Percentiles rank a stretch among this genome's conserved stretches.
Evolutionary conservation across 202 grass and related monocot genomes (phyloP).

Genomic region (Musa balbisiana): DNA sequence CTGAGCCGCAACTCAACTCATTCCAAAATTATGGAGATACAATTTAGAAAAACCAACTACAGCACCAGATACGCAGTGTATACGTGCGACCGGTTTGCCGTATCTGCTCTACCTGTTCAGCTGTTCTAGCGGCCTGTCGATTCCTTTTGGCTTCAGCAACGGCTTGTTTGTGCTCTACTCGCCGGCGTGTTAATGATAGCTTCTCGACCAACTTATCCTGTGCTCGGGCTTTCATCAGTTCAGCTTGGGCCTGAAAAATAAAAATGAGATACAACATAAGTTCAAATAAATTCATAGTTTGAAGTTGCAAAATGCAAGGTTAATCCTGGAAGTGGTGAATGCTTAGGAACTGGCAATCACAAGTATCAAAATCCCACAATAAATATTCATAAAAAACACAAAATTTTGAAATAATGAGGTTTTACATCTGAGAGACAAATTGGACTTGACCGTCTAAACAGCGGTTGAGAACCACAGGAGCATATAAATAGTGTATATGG

Average conservation of each 20-base stretch:
- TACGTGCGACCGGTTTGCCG: conserved; percentile 46
- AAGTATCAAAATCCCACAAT: too few species aligned
- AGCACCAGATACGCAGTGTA: conserved; percentile 22
- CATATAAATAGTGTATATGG: too few species aligned
- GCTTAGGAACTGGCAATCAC: too few species aligned
- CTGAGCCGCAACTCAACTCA: neutral
- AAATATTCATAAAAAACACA: too few species aligned
- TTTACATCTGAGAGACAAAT: too few species aligned
- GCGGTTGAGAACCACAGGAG: too few species aligned
- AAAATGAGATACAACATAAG: neutral
- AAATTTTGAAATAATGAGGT: too few species aligned
- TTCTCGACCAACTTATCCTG: conserved; percentile 49
- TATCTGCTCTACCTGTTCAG: conserved; percentile 64
- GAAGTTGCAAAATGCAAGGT: neutral
- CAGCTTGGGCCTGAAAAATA: conserved; percentile 50
- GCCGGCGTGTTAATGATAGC: conserved; percentile 31
- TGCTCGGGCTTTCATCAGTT: conserved; percentile 53
- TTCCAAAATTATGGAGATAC: neutral
- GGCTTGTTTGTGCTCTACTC: conserved; percentile 56
- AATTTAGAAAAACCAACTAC: conserved; percentile 51
- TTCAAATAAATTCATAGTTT: too few species aligned
- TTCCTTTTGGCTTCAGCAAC: conserved; percentile 45
- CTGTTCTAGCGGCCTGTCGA: conserved; percentile 37
- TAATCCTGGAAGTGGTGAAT: neutral
- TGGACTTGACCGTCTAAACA: too few species aligned